Evolutionary conservation across 805 yeast genomes (phyloP), one percentile per base, ranked within the genome.

Genomic region (Saccharomycopsis javanensis): DNA sequence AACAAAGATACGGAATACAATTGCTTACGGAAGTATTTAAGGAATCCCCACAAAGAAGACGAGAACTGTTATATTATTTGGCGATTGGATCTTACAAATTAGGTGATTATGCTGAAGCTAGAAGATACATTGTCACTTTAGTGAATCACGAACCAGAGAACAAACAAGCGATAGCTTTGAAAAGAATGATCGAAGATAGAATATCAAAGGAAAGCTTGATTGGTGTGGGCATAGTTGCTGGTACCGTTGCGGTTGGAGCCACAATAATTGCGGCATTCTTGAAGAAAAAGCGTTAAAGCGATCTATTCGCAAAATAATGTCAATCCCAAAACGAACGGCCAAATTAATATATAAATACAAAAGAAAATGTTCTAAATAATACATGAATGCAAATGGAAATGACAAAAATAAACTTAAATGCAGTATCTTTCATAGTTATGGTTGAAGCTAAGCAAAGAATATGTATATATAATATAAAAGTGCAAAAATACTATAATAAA

Each of bases 61-160:
- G 97, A 57, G 99, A 94, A 68, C 85, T 95, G 58, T 75, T 94
- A 35, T 94, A 89, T 67, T 94, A 94, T 69, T 72, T 94, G 59
- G 79, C 96, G 3, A 75, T 94, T 53, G 98, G 97, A 0, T 84
- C 94, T 55, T 91, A 78, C 70, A 92, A 92, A 69, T 74, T 89
- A 5, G 95, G 96, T 10, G 97, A 94, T 66, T 90, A 84, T 67
- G 72, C 85, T 38, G 87, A 88, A 67, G 89, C 97, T 2, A 81
- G 94, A 64, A 74, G 92, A 62, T 94, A 92, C 68, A 81, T 88
- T 3, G 96, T 91, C 58, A 80, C 86, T 1, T 71, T 94, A 62
- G 74, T 88, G 46, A 74, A 76, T 50, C 82, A 83, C 62, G 99
- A 95, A 69, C 97, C 97, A 0, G 85, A 83, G 25, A 91, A 90